Evolutionary conservation across 2,329 filamentous ascomycete genomes (phyloP).

Genomic region (Alternaria brassicae): DNA sequence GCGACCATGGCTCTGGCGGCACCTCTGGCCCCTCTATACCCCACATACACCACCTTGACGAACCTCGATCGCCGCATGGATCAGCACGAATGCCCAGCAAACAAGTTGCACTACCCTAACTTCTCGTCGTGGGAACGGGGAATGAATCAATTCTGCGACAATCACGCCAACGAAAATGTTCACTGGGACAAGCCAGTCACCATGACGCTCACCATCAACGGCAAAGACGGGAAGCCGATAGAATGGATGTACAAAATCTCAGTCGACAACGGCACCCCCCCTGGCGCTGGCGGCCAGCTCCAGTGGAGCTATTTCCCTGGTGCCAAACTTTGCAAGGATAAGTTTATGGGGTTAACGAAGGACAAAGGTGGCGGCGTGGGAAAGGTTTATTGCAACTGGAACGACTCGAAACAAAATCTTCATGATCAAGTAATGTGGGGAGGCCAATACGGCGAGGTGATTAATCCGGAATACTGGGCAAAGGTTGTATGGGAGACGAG

Average conservation of each 20-base stretch:
- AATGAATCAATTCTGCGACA: conserved; percentile 2
- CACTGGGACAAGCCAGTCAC: neutral
- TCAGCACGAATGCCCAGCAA: neutral
- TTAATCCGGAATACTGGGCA: neutral
- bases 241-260: conserved; percentile 7
- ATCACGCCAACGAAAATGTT: neutral
- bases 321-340: neutral
- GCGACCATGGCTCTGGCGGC: neutral
- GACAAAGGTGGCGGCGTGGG: neutral
- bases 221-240: conserved; percentile 4
- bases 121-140: neutral
- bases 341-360: neutral
- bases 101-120: neutral
- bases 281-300: neutral
- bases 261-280: neutral
- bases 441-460: neutral
- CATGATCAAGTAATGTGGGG: neutral
- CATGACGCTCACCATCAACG: neutral
- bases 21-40: neutral
- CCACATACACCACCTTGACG: neutral
- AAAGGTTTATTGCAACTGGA: neutral
- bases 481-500: conserved; percentile 7
- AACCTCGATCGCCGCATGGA: neutral
- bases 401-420: neutral
- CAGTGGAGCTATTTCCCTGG: neutral